Evolutionary conservation across 2,329 filamentous ascomycete species (phyloP).

Genomic region (Fusarium virguliforme): DNA sequence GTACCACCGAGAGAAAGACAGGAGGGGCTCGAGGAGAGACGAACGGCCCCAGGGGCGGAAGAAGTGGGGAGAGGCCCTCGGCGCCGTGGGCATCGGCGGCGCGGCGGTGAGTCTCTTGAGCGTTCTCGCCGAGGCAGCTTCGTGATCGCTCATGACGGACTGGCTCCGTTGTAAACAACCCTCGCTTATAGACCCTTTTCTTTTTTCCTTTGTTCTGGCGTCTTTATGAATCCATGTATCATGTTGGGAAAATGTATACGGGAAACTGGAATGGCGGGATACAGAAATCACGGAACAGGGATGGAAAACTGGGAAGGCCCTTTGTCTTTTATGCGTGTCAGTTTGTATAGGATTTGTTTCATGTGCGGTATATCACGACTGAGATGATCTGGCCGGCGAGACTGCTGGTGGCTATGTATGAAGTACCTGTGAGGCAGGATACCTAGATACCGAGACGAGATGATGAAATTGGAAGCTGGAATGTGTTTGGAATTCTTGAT

Average conservation of each 20-base stretch:
- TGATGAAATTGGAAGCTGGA: conserved; percentile 11
- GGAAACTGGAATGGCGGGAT: conserved; percentile 1
- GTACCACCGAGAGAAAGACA: conserved; percentile 60
- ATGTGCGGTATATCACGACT: conserved; percentile 34
- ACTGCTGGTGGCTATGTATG: conserved; percentile 9
- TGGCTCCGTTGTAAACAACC: conserved; percentile 22
- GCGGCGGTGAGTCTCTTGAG: conserved; percentile 72
- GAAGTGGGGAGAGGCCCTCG: conserved; percentile 69
- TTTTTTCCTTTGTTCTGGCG: conserved; percentile 24
- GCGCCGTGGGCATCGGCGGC: conserved; percentile 73
- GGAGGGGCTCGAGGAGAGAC: conserved; percentile 58
- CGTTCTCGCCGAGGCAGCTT: conserved; percentile 72
- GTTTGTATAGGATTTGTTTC: conserved; percentile 28
- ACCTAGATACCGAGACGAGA: conserved; percentile 41
- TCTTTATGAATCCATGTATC: not conserved
- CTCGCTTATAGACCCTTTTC: not conserved
- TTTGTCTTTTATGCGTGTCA: conserved; percentile 22
- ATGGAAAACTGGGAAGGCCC: conserved; percentile 17
- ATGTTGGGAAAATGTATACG: conserved; percentile 25
- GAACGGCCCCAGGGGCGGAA: conserved; percentile 61
- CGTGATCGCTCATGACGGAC: conserved; percentile 33
- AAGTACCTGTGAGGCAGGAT: conserved; percentile 17
- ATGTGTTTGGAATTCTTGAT: not conserved
- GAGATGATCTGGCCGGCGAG: conserved; percentile 9
- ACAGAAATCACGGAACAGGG: conserved; percentile 41